These are phyloP conservation scores for rapeseed (Brassica napus) DNA, from an alignment of 345 rosid species.

Conservation along the genomic window Da-Ae NC_063445.1:7111001-7111500, in stretches of 20 bases:
- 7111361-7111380: constrained; percentile 70
- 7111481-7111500: constrained; percentile 61
- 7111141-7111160: not conserved
- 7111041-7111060: not conserved
- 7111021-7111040: not conserved
- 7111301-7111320: constrained; percentile 37
- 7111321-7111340: not conserved
- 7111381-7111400: constrained; percentile 70
- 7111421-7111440: constrained; percentile 66
- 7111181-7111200: constrained; percentile 26
- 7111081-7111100: no score
- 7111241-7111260: not conserved
- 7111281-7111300: constrained; percentile 16
- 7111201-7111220: constrained; percentile 4
- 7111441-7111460: constrained; percentile 55
- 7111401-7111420: constrained; percentile 61
- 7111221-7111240: not conserved
- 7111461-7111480: constrained; percentile 60
- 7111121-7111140: not conserved
- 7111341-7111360: not conserved
- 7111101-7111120: not conserved
- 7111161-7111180: constrained; percentile 21
- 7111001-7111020: not conserved
- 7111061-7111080: not conserved
- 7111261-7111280: constrained; percentile 18